These are phyloP conservation scores for Penicillium canariense DNA, from an alignment of 495 filamentous ascomycete species.

Conservation along the genomic window DNA sequence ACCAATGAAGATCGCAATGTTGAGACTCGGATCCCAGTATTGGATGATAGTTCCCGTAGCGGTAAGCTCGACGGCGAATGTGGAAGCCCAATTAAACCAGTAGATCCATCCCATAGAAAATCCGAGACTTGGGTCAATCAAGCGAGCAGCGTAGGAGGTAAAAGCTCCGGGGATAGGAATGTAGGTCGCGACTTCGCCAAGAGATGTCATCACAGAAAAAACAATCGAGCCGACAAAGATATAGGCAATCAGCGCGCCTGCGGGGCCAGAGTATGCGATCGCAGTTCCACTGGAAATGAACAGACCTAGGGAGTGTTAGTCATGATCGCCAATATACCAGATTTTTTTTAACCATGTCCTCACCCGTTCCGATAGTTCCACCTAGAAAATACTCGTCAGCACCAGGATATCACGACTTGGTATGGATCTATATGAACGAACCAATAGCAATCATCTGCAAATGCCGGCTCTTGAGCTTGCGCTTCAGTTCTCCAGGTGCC, in stretches of 20 bases:
- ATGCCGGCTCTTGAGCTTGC: constrained; percentile 63
- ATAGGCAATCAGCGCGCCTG: constrained; percentile 64
- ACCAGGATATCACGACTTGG: not conserved
- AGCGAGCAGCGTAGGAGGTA: constrained; percentile 65
- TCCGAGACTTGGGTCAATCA: constrained; percentile 64
- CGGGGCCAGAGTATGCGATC: constrained; percentile 59
- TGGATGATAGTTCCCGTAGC: constrained; percentile 66
- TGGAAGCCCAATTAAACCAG: constrained; percentile 56
- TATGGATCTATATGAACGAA: constrained; percentile 27
- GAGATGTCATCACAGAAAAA: constrained; percentile 48
- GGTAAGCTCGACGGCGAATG: constrained; percentile 65
- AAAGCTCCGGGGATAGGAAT: constrained; percentile 70
- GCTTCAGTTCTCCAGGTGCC: constrained; percentile 34
- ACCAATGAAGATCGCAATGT: constrained; percentile 63
- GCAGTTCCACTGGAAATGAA: constrained; percentile 69
- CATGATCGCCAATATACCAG: not conserved
- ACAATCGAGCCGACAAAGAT: constrained; percentile 55
- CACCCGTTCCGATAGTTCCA: constrained; percentile 70
- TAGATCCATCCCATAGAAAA: constrained; percentile 76
- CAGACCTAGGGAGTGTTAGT: constrained; percentile 31
- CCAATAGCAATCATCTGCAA: constrained; percentile 68
- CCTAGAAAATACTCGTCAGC: constrained; percentile 42
- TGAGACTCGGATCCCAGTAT: constrained; percentile 61
- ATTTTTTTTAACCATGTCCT: not conserved
- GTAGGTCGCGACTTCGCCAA: constrained; percentile 70